Evolutionary conservation across 495 filamentous ascomycete species (phyloP), one percentile per base, ranked within the genome.

Genomic region (Gamarada debralockiae): DNA sequence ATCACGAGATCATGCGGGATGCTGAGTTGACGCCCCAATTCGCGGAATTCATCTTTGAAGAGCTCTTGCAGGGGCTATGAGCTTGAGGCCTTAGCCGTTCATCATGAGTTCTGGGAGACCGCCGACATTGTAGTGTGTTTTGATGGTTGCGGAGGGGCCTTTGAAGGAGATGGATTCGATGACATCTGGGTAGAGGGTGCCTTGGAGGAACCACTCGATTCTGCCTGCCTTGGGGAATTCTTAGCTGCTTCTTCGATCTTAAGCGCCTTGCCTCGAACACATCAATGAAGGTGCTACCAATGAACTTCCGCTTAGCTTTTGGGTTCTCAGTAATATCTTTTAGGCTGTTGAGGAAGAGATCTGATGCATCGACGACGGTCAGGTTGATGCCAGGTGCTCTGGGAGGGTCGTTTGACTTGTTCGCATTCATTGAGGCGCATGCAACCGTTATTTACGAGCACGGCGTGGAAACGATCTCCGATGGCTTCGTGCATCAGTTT

Each of bases 251-350:
- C 76, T 61, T 87, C 85, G 27, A 96, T 89, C 64, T 84, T 78
- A 56, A 83, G 77, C 2, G 90, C 91, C 53, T 89, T 83, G 83
- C 75, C 66, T 96, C 83, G 69, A 96, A 97, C 20, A 95, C 69
- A 55, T 96, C 90, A 62, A 97, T 97, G 68, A 69, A 73, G 18
- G 79, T 85, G 53, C 74, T 76, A 25, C 90, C 92, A 61, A 98
- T 97, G 61, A 97, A 82, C 73, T 93, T 97, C 23, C 92, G 80
- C 78, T 98, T 98, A 70, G 84, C 78, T 70, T 97, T 92, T 0
- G 93, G 93, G 36, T 96, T 88, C 31, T 75, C 73, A 0, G 60
- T 60, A 33, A 93, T 80, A 22, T 89, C 92, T 66, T 84, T 83
- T 8, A 98, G 76, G 14, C 81, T 73, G 8, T 65, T 69, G 18